These are phyloP conservation scores for Capronia epimyces DNA, from an alignment of 2,329 filamentous ascomycete species.

Conservation along the genomic window DNA sequence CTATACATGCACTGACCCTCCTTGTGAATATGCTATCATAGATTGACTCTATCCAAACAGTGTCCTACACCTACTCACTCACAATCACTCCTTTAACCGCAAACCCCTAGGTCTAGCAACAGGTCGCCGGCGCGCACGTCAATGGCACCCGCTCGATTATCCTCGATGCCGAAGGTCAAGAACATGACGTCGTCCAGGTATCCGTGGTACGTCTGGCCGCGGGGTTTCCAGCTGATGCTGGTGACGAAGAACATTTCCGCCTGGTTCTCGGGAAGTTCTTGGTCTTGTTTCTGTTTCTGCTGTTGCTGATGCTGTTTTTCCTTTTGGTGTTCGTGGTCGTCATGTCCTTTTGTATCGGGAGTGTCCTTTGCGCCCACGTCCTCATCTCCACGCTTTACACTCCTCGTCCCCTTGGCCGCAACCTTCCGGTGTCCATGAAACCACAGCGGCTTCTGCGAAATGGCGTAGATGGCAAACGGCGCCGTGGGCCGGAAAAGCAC, in stretches of 20 bases:
- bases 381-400: too few relatives aligned
- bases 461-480: slow-evolving; percentile 23
- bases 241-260: slow-evolving; percentile 55
- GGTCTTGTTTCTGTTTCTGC: slow-evolving; percentile 29
- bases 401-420: neutral
- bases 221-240: slow-evolving; percentile 50
- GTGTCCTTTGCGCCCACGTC: too few relatives aligned
- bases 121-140: slow-evolving; percentile 50
- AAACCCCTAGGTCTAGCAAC: slow-evolving; percentile 38
- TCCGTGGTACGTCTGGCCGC: slow-evolving; percentile 49
- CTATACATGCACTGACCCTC: too few relatives aligned
- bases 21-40: too few relatives aligned
- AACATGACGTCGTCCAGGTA: slow-evolving; percentile 54
- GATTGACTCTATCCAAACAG: too few relatives aligned
- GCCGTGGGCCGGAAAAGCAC: slow-evolving; percentile 20
- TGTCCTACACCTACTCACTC: neutral
- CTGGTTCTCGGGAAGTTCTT: neutral
- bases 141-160: slow-evolving; percentile 45
- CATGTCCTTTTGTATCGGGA: too few relatives aligned
- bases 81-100: neutral
- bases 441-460: slow-evolving; percentile 46
- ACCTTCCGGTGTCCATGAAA: slow-evolving; percentile 33
- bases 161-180: slow-evolving; percentile 53
- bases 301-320: neutral
- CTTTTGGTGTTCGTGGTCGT: neutral